A percentile compares a stretch with the other conserved stretches of the same genome.
Evolutionary conservation across 2,329 filamentous ascomycete genomes (phyloP).

Genomic region (Neoscytalidium dimidiatum): DNA sequence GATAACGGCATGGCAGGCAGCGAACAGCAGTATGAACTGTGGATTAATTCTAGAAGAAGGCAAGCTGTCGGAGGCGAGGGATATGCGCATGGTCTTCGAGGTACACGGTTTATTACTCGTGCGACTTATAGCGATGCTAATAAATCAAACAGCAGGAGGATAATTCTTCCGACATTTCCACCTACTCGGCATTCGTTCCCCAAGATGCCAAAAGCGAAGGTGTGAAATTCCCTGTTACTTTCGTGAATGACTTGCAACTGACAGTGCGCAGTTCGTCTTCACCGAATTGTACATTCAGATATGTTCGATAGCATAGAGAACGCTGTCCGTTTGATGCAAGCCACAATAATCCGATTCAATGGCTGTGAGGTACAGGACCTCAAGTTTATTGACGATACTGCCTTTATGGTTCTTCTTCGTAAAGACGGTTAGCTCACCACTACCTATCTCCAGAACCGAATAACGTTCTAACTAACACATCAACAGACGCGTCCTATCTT

Average conservation of each 20-base stretch:
- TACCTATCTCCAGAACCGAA: constrained; percentile 31
- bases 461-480: not conserved
- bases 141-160: constrained; percentile 3
- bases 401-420: constrained; percentile 61
- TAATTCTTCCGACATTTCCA: constrained; percentile 4
- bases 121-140: not conserved
- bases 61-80: constrained; percentile 44
- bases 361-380: constrained; percentile 58
- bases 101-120: constrained; percentile 31
- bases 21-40: constrained; percentile 67
- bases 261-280: constrained; percentile 28
- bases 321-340: constrained; percentile 40
- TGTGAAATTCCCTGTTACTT: not conserved
- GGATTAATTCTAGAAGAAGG: constrained; percentile 53
- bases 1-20: constrained; percentile 47
- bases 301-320: constrained; percentile 43
- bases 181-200: constrained; percentile 29
- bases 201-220: constrained; percentile 18
- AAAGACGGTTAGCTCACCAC: constrained; percentile 32
- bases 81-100: constrained; percentile 61
- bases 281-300: constrained; percentile 38
- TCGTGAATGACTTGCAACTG: constrained; percentile 3
- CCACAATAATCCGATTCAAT: constrained; percentile 54
- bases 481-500: constrained; percentile 22
- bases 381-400: constrained; percentile 66